Percentiles rank a stretch among this genome's conserved stretches.
phyloP scores from a whole-genome alignment of 2,329 filamentous ascomycete genomes.

The Nectriaceae sp. region DNA sequence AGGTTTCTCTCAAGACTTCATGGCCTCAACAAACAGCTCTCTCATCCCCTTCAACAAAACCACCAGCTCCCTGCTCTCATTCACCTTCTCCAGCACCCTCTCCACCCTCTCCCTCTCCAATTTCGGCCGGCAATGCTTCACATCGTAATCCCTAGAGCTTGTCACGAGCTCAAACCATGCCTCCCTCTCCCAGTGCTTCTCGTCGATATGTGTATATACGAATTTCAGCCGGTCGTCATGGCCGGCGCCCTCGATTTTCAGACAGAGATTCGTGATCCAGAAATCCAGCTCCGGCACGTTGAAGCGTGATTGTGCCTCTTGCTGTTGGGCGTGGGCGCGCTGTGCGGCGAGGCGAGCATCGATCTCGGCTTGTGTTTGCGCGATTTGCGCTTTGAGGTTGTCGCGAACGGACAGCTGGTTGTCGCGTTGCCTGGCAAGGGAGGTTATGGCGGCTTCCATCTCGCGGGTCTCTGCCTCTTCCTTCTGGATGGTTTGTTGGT shows the following conservation, averaged over 20 bases:
- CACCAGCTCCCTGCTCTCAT: conserved; percentile 75
- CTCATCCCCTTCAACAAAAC: conserved; percentile 80
- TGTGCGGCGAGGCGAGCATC: conserved; percentile 71
- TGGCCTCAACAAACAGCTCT: conserved; percentile 71
- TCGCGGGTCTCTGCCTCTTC: conserved; percentile 77
- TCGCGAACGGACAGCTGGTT: conserved; percentile 59
- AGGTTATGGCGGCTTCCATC: conserved; percentile 65
- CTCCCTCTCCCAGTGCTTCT: conserved; percentile 84
- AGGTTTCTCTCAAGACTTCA: conserved; percentile 48
- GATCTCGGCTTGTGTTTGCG: conserved; percentile 69
- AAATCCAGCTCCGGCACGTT: conserved; percentile 94
- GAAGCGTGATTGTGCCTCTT: conserved; percentile 82
- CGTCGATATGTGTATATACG: conserved; percentile 82
- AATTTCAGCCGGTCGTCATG: conserved; percentile 86
- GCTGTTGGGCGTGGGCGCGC: conserved; percentile 68
- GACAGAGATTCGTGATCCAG: conserved; percentile 88
- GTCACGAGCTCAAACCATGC: conserved; percentile 93
- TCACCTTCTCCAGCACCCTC: conserved; percentile 74
- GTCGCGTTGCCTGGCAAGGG: conserved; percentile 62
- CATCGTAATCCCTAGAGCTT: conserved; percentile 78
- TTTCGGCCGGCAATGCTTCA: conserved; percentile 79
- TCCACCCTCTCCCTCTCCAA: conserved; percentile 78
- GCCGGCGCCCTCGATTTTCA: conserved; percentile 87
- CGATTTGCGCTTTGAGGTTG: conserved; percentile 61
- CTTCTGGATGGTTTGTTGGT: conserved; percentile 74